Evolutionary conservation across 495 filamentous ascomycete genomes (phyloP).

Genomic region (Penicillium fimorum): DNA sequence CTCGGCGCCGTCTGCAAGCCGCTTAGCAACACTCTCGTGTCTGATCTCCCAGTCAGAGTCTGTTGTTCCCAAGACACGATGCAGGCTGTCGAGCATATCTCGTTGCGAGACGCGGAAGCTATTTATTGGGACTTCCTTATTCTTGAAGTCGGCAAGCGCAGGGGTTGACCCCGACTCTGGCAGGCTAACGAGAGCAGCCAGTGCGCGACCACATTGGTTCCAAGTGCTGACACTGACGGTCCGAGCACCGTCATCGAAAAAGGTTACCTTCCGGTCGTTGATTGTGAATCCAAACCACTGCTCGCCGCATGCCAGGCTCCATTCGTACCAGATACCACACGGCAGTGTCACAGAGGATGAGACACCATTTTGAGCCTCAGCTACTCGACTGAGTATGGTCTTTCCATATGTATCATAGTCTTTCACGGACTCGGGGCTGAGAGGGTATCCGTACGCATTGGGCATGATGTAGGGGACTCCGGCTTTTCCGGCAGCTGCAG

Average conservation of each 20-base stretch:
- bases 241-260: conserved; percentile 50
- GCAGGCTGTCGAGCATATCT: conserved; percentile 53
- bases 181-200: conserved; percentile 44
- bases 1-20: conserved; percentile 41
- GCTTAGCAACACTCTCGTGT: conserved; percentile 40
- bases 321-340: conserved; percentile 57
- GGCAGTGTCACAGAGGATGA: conserved; percentile 49
- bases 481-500: conserved; percentile 60
- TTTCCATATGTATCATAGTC: conserved; percentile 23
- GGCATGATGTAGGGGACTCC: conserved; percentile 62
- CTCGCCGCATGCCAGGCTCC: conserved; percentile 34
- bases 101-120: conserved; percentile 51
- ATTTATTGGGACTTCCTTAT: conserved; percentile 41
- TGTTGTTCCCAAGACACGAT: conserved; percentile 50
- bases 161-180: conserved; percentile 25
- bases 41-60: conserved; percentile 55
- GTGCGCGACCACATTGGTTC: conserved; percentile 43
- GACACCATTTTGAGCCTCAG: conserved; percentile 43
- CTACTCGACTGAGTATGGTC: background rate
- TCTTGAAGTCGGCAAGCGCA: conserved; percentile 34
- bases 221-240: conserved; percentile 41
- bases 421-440: conserved; percentile 11
- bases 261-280: conserved; percentile 34
- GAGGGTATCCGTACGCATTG: conserved; percentile 53
- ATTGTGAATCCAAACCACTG: conserved; percentile 50